Evolutionary conservation across 495 filamentous ascomycete genomes (phyloP), one percentile per base, ranked within the genome.

Genomic region (Tricharina praecox): DNA sequence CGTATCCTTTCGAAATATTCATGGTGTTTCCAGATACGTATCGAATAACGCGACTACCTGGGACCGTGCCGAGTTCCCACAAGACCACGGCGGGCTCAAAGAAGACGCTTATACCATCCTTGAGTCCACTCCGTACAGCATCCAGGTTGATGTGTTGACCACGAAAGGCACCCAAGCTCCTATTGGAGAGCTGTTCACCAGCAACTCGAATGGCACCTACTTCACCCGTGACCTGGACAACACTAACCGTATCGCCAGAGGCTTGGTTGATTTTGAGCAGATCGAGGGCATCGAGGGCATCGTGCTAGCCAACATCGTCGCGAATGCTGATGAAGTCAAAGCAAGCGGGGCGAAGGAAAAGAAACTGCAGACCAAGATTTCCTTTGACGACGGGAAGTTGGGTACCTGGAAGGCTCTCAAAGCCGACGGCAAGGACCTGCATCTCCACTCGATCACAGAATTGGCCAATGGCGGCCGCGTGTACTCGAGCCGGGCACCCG

Each of bases 141-240:
- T 97, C 50, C 86, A 95, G 62, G 77, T 97, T 33, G 86, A 96
- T 68, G 87, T 96, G 51, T 75, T 85, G 68, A 82, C 77, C 0
- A 74, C 75, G 9, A 60, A 60, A 49, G 13, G 2, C 9, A 20
- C 23, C 11, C 8, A 20, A 10, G 58, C 59, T 3, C 64, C 69
- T 24, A 67, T 66, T 2, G 90, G 90, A 19, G 74, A 81, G 2
- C 69, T 95, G 16, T 83, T 92, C 54, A 88, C 82, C 7, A 95
- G 88, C 58, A 96, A 96, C 54, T 93, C 84, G 16, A 90, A 95
- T 57, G 90, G 90, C 35, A 93, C 86, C 1, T 94, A 92, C 60
- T 97, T 95, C 62, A 85, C 76, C 0, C 74, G 78, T 45, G 94
- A 94, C 59, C 76, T 85, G 43, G 80, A 88, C 55, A 76, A 95